Conservation (phyloP, 495 filamentous ascomycete genomes). For the Hypoxylon subgilvum region DNA sequence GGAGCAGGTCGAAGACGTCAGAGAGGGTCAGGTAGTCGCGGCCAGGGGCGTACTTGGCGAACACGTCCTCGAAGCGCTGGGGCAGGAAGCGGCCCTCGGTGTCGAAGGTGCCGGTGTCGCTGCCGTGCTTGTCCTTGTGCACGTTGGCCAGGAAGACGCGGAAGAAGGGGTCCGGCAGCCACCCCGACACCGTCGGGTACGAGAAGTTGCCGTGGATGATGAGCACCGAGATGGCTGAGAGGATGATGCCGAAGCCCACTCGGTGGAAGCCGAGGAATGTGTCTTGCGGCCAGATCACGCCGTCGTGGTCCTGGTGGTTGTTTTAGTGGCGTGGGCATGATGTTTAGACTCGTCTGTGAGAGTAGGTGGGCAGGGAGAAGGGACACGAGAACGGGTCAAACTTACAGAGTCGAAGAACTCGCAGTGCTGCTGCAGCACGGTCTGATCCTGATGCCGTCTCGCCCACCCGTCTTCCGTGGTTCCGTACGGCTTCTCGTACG, state of each 20-base stretch:
- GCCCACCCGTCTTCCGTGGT: conserved; percentile 36
- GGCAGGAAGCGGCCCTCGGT: conserved; percentile 61
- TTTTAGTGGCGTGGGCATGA: conserved; percentile 10
- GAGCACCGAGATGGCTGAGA: conserved; percentile 51
- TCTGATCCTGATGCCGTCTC: conserved; percentile 21
- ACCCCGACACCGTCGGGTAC: conserved; percentile 54
- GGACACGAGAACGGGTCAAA: no score
- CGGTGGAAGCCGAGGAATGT: conserved; percentile 60
- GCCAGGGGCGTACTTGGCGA: conserved; percentile 57
- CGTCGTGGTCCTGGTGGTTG: conserved; percentile 50
- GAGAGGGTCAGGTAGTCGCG: conserved; percentile 39
- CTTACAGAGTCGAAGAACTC: conserved; percentile 49
- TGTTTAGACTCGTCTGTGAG: no score
- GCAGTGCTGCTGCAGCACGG: conserved; percentile 60
- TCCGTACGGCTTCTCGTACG: conserved; percentile 40
- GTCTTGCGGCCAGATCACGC: conserved; percentile 59
- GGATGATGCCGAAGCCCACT: conserved; percentile 57
- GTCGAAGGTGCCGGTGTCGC: conserved; percentile 59
- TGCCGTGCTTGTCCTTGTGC: conserved; percentile 66
- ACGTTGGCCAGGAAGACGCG: conserved; percentile 56
- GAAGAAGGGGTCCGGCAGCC: conserved; percentile 58
- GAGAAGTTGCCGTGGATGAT: conserved; percentile 60
- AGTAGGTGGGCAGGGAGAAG: conserved; percentile 29
- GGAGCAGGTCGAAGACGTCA: conserved; percentile 42
- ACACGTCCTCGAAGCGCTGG: conserved; percentile 64